Evolutionary conservation across 768 basidiomycete species (phyloP).

Genomic region (Hygrocybe coccinea): DNA sequence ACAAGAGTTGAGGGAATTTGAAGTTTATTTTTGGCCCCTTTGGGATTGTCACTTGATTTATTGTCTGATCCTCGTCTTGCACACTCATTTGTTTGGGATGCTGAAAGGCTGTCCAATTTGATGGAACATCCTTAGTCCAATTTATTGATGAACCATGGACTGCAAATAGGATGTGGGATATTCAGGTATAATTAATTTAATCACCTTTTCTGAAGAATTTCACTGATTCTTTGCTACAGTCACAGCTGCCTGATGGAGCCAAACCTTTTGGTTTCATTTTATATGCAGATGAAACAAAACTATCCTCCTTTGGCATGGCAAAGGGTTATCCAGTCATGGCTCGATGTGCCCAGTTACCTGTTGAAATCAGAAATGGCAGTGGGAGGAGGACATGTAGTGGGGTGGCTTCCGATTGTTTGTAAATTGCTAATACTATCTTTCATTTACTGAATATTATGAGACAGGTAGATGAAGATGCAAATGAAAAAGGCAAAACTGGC

Average conservation of each 20-base stretch:
- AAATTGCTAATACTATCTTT: conserved; percentile 7
- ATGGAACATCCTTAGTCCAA: conserved; percentile 22
- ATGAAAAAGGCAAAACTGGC: conserved; percentile 24
- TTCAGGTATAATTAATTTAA: conserved; percentile 28
- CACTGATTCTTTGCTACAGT: conserved; percentile 10
- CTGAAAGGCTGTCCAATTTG: conserved; percentile 24
- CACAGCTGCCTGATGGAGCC: conserved; percentile 17
- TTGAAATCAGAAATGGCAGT: conserved; percentile 26
- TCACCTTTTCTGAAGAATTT: neutral
- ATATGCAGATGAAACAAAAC: conserved; percentile 37
- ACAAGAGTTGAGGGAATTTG: conserved; percentile 11
- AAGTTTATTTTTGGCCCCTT: conserved; percentile 19
- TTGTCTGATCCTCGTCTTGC: conserved; percentile 23
- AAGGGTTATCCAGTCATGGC: conserved; percentile 38
- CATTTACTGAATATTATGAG: too few species aligned
- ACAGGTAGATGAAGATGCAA: conserved; percentile 30
- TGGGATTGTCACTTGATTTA: conserved; percentile 26
- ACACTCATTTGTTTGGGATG: conserved; percentile 30
- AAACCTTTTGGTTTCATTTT: conserved; percentile 31
- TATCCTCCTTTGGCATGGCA: conserved; percentile 35
- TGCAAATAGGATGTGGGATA: conserved; percentile 33
- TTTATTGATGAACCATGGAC: conserved; percentile 38
- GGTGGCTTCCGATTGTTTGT: conserved; percentile 36
- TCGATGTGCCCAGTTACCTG: conserved; percentile 29
- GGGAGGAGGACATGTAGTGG: conserved; percentile 34